Evolutionary conservation across 2,329 filamentous ascomycete species (phyloP), one percentile per base, ranked within the genome.

Genomic region (Fusarium torulosum): DNA sequence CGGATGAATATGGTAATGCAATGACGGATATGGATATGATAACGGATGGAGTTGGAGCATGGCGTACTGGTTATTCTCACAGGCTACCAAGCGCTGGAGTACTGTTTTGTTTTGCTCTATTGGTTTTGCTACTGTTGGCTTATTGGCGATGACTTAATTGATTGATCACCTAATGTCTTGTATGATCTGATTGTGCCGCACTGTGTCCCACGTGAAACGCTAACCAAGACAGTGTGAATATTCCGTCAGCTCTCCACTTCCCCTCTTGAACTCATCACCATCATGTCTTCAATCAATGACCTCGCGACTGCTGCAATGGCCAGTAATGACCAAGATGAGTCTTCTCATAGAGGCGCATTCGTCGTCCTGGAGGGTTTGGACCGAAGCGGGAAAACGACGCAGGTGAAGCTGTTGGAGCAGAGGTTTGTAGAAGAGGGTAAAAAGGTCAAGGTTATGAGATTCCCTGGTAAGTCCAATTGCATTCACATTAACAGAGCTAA

Each of bases 281-380:
- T 37, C 41, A 80, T 84, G 82, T 76, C 81, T 33, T 85, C 83
- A 8, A 84, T 84, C 60, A 84, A 83, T 67, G 82, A 85, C 57
- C 78, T 84, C 37, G 83, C 82, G 20, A 80, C 80, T 20, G 83
- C 82, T 49, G 83, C 82, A 33, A 83, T 82, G 23, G 80, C 81
- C 43, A 78, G 79, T 17, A 27, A 42, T 29, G n/a, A 33, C 14
- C 51, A 49, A 7, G 49, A 61, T 56, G 49, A 44, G 6, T 38
- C 63, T 31, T 37, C 63, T 31, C 54, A 35, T 42, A 66, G 72
- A 35, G 94, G 94, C 45, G 88, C 90, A 14, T 86, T 97, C 31
- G 87, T 97, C 53, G 91, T 95, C 6, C 88, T 97, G 56, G 94
- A 97, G 81, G 94, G 94, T 3, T 84, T 97, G 64, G 94, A 97